A percentile compares a stretch with the other conserved stretches of the same genome.
Evolutionary conservation across 352 stramenopile genomes (phyloP).

Genomic region (Albugo laibachii): DNA sequence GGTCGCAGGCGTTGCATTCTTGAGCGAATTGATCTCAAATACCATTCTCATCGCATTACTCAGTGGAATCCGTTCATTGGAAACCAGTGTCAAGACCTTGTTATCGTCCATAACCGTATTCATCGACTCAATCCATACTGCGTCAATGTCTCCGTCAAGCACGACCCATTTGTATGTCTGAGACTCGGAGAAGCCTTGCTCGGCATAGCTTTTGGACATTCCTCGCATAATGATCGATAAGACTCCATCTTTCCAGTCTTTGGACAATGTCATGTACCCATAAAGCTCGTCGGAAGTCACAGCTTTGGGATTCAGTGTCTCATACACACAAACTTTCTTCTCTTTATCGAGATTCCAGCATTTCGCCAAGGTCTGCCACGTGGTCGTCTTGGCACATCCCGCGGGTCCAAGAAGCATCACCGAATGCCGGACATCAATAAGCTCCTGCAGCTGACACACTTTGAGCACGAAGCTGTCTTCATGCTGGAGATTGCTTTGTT

Average conservation of each 20-base stretch:
- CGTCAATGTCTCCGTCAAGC: slow-evolving; percentile 74
- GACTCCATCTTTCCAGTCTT: slow-evolving; percentile 80
- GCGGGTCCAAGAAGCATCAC: slow-evolving; percentile 72
- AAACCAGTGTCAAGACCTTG: slow-evolving; percentile 87
- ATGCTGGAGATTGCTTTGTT: slow-evolving; percentile 68
- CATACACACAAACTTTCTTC: slow-evolving; percentile 78
- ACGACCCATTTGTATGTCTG: slow-evolving; percentile 84
- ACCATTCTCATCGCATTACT: slow-evolving; percentile 79
- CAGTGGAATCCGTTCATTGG: slow-evolving; percentile 71
- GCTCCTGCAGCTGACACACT: slow-evolving; percentile 71
- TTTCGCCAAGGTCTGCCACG: slow-evolving; percentile 68
- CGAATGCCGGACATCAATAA: slow-evolving; percentile 76
- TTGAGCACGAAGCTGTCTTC: slow-evolving; percentile 78
- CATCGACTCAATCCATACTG: slow-evolving; percentile 85
- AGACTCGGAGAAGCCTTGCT: slow-evolving; percentile 89
- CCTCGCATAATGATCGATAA: slow-evolving; percentile 81
- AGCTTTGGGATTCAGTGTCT: slow-evolving; percentile 77
- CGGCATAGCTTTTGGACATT: slow-evolving; percentile 79
- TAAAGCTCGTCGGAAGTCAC: slow-evolving; percentile 87
- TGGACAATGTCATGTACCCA: slow-evolving; percentile 81
- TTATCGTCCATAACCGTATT: slow-evolving; percentile 98
- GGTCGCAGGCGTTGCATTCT: slow-evolving; percentile 71
- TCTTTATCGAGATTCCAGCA: slow-evolving; percentile 78
- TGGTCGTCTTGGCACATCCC: slow-evolving; percentile 71
- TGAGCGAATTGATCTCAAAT: slow-evolving; percentile 81